Percentiles rank a stretch among this genome's conserved stretches.
Evolutionary conservation across 805 yeast genomes (phyloP).

Genomic region (Starmerella vaccinii): DNA sequence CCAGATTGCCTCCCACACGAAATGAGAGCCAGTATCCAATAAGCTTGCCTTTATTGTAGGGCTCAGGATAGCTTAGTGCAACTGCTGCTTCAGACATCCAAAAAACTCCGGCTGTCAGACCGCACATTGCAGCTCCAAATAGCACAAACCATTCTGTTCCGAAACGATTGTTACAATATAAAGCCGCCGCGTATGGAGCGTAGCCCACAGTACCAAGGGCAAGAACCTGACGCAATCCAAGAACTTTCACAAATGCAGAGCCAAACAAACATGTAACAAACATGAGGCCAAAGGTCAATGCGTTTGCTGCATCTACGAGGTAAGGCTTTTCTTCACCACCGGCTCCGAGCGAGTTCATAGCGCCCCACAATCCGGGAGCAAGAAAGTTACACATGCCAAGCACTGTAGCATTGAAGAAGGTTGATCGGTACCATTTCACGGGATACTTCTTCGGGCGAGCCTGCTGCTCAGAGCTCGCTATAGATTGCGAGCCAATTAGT

Average conservation of each 20-base stretch:
- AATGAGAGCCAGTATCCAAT: conserved; percentile 23
- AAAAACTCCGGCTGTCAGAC: conserved; percentile 25
- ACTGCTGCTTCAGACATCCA: conserved; percentile 26
- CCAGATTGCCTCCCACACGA: conserved; percentile 20
- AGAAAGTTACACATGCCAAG: conserved; percentile 21
- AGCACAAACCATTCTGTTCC: conserved; percentile 24
- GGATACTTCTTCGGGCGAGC: neutral
- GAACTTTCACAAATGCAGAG: conserved; percentile 10
- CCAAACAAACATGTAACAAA: conserved; percentile 17
- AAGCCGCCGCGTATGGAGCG: conserved; percentile 24
- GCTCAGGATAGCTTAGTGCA: conserved; percentile 25
- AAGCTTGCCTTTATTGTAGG: conserved; percentile 19
- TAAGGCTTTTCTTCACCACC: conserved; percentile 22
- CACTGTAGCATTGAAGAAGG: conserved; percentile 19
- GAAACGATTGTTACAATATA: conserved; percentile 21
- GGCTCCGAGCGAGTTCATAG: conserved; percentile 24
- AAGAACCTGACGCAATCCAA: conserved; percentile 20
- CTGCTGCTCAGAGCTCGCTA: neutral
- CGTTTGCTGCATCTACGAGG: conserved; percentile 22
- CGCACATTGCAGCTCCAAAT: conserved; percentile 24
- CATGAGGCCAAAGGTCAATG: conserved; percentile 23
- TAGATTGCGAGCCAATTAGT: neutral
- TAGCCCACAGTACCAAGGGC: conserved; percentile 23
- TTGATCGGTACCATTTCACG: conserved; percentile 19
- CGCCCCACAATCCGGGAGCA: conserved; percentile 26